A percentile compares a stretch with the other conserved stretches of the same genome.
These are phyloP conservation scores for Cicer judaicum DNA, from an alignment of 306 rosid genomes.

Conservation along the genomic window DNA sequence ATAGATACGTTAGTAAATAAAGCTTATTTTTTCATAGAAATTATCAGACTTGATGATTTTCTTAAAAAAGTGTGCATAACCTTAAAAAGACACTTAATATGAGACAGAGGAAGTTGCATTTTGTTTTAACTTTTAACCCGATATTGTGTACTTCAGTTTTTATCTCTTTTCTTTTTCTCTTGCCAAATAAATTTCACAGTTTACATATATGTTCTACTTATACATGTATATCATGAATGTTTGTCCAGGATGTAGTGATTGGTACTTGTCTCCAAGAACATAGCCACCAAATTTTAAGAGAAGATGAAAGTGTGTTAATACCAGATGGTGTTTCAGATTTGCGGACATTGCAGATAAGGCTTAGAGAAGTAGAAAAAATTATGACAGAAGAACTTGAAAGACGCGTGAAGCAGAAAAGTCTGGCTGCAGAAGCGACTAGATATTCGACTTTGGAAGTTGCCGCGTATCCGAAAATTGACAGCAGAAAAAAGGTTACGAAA, in stretches of 20 bases:
- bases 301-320: conserved; percentile 37
- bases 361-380: conserved; percentile 60
- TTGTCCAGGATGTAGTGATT: conserved; percentile 55
- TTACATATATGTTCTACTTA: conserved; percentile 21
- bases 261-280: conserved; percentile 47
- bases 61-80: no score
- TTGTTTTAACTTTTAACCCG: conserved; percentile 5
- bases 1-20: no score
- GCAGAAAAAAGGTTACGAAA: conserved; percentile 47
- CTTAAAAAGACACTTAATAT: no score
- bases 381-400: conserved; percentile 65
- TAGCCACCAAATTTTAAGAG: conserved; percentile 46
- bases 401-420: conserved; percentile 46
- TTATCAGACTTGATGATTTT: no score
- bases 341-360: conserved; percentile 66
- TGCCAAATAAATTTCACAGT: conserved; percentile 36
- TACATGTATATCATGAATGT: conserved; percentile 37
- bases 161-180: conserved; percentile 13
- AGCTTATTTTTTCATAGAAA: no score
- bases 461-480: conserved; percentile 40
- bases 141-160: conserved; percentile 2
- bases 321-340: conserved; percentile 67
- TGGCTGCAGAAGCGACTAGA: conserved; percentile 35
- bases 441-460: conserved; percentile 39
- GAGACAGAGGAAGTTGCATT: not conserved